Evolutionary conservation across 768 basidiomycete species (phyloP).

Genomic region (Cantharellus cinnabarinus): DNA sequence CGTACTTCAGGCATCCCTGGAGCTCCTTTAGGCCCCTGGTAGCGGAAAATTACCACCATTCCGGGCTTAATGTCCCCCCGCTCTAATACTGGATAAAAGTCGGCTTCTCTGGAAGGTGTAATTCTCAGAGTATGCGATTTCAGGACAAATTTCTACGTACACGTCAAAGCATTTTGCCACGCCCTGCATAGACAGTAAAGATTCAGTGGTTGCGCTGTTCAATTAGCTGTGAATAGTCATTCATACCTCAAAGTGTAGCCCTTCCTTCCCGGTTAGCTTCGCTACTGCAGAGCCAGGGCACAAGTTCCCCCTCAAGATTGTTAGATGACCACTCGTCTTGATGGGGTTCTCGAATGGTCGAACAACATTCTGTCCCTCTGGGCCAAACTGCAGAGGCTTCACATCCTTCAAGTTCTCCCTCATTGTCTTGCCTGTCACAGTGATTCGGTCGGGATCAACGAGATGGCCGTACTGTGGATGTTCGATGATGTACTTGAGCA

Average conservation of each 20-base stretch:
- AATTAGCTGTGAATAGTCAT: not conserved
- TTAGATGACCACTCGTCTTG: constrained; percentile 71
- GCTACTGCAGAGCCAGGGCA: constrained; percentile 76
- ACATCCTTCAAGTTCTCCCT: constrained; percentile 73
- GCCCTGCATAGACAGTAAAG: constrained; percentile 24
- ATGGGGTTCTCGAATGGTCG: constrained; percentile 54
- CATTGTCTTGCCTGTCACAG: constrained; percentile 80
- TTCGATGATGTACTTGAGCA: constrained; percentile 66
- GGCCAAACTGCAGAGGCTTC: constrained; percentile 39
- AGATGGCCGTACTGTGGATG: constrained; percentile 32
- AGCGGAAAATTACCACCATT: constrained; percentile 61
- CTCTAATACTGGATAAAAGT: constrained; percentile 54
- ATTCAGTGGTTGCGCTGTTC: not conserved
- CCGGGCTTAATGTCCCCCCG: constrained; percentile 58
- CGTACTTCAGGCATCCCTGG: constrained; percentile 75
- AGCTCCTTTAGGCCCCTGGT: constrained; percentile 80
- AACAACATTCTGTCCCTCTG: constrained; percentile 51
- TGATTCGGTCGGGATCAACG: constrained; percentile 65
- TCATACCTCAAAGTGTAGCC: constrained; percentile 51
- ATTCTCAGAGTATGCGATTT: not conserved
- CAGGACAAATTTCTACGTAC: constrained; percentile 17
- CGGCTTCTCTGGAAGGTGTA: constrained; percentile 28
- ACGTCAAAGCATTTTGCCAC: constrained; percentile 59
- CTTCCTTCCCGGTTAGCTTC: constrained; percentile 89
- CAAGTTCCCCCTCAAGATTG: constrained; percentile 74